These are phyloP conservation scores for Dryadomyces quercus-mongolicae DNA, from an alignment of 2,329 filamentous ascomycete species.

Conservation along the genomic window DNA sequence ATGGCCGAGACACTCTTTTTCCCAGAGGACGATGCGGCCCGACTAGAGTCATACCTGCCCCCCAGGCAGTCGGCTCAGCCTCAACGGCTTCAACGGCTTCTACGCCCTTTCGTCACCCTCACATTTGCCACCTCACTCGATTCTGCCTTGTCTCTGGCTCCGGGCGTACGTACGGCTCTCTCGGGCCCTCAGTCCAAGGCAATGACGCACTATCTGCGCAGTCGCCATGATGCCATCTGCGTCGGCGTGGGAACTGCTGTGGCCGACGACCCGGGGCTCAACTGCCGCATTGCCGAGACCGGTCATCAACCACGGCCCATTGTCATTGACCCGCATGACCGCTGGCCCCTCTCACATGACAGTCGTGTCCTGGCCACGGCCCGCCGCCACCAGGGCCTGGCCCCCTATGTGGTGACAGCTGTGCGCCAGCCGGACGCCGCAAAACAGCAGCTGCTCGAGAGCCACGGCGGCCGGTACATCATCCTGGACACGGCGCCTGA, in stretches of 20 bases:
- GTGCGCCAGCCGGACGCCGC: constrained; percentile 29
- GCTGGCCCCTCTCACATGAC: constrained; percentile 52
- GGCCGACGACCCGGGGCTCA: constrained; percentile 75
- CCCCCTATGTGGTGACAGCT: constrained; percentile 58
- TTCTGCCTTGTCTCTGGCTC: constrained; percentile 61
- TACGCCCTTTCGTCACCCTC: constrained; percentile 53
- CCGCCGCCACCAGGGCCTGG: constrained; percentile 51
- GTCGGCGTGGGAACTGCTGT: constrained; percentile 75
- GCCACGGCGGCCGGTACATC: constrained; percentile 41
- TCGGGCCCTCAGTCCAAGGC: constrained; percentile 76
- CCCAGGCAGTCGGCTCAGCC: background rate
- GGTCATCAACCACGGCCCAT: constrained; percentile 63
- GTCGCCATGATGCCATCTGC: constrained; percentile 71
- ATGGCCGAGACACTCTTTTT: constrained; percentile 14
- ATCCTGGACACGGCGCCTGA: constrained; percentile 15
- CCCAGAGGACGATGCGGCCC: constrained; percentile 11
- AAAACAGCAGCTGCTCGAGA: constrained; percentile 29
- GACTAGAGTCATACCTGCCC: constrained; percentile 15
- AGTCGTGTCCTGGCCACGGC: constrained; percentile 58
- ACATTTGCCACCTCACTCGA: constrained; percentile 91
- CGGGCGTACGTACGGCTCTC: constrained; percentile 68
- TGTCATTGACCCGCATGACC: constrained; percentile 64
- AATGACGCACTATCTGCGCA: constrained; percentile 87
- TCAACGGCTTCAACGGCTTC: no score
- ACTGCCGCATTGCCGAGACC: constrained; percentile 52